Conservation (phyloP, 164 flowering plant species). For the Piper betle region DNA sequence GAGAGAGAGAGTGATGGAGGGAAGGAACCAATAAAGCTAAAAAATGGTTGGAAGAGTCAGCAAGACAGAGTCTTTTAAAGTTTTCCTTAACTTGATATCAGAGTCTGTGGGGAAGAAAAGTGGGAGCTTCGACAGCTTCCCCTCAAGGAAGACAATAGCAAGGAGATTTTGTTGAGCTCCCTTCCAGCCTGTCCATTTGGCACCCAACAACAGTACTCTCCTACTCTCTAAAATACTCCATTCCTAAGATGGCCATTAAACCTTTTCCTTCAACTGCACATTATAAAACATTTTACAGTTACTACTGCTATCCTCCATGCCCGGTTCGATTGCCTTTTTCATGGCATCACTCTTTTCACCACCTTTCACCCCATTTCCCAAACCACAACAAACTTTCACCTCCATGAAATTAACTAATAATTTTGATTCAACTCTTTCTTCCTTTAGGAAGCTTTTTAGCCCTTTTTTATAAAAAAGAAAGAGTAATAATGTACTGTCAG, state of each 20-base stretch:
- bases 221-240: no score
- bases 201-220: constrained; percentile 2
- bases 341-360: neutral
- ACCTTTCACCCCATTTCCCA: neutral
- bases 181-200: constrained; percentile 9
- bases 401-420: neutral
- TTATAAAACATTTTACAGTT: neutral
- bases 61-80: neutral
- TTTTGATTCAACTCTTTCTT: neutral
- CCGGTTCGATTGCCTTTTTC: no score
- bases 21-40: no score
- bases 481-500: no score
- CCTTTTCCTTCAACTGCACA: neutral
- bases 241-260: no score
- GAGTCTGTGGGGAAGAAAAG: neutral
- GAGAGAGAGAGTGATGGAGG: neutral
- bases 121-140: constrained; percentile 5
- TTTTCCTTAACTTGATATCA: neutral
- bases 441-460: neutral
- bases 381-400: neutral
- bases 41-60: constrained; percentile 1
- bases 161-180: constrained; percentile 1
- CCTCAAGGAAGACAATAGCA: neutral
- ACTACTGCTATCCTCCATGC: neutral
- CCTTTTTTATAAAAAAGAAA: no score